A percentile compares a stretch with the other conserved stretches of the same genome.
phyloP scores from a whole-genome alignment of 495 filamentous ascomycete species.

The Lasiosphaeris hirsuta region DNA sequence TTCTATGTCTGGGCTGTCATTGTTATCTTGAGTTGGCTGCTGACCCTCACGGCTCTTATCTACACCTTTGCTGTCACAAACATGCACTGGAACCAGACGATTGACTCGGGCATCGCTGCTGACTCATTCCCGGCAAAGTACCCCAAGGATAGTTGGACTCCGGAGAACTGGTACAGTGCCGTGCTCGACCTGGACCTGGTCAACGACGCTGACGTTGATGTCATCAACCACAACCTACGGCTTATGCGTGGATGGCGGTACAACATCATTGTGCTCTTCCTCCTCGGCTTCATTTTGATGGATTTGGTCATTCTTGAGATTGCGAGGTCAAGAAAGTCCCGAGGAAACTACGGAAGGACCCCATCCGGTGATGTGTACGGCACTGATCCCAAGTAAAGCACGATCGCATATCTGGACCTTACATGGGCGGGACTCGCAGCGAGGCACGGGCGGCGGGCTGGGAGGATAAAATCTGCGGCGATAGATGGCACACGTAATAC shows the following conservation, averaged over 20 bases:
- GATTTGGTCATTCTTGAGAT: constrained; percentile 43
- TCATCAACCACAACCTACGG: constrained; percentile 39
- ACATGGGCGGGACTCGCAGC: no score
- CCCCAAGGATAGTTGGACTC: constrained; percentile 47
- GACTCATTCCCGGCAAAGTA: constrained; percentile 40
- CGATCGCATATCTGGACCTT: no score
- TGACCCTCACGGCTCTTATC: constrained; percentile 43
- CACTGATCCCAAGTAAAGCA: neutral
- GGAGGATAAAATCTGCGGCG: no score
- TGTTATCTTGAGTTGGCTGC: constrained; percentile 41
- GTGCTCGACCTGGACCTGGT: constrained; percentile 46
- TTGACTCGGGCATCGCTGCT: constrained; percentile 28
- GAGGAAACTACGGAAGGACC: constrained; percentile 9
- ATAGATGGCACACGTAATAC: no score
- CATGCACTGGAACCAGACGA: constrained; percentile 38
- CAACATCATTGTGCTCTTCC: constrained; percentile 52
- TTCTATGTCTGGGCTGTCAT: constrained; percentile 42
- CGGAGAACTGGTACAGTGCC: constrained; percentile 53
- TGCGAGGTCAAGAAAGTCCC: constrained; percentile 14
- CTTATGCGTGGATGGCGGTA: constrained; percentile 52
- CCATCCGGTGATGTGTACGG: constrained; percentile 1
- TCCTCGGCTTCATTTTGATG: constrained; percentile 43
- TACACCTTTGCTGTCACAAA: constrained; percentile 47
- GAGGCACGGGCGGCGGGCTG: no score
- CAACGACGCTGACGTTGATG: constrained; percentile 23